Conservation (phyloP, 1,139 yeast species). For the Lodderomyces pseudojiufengensis region DNA sequence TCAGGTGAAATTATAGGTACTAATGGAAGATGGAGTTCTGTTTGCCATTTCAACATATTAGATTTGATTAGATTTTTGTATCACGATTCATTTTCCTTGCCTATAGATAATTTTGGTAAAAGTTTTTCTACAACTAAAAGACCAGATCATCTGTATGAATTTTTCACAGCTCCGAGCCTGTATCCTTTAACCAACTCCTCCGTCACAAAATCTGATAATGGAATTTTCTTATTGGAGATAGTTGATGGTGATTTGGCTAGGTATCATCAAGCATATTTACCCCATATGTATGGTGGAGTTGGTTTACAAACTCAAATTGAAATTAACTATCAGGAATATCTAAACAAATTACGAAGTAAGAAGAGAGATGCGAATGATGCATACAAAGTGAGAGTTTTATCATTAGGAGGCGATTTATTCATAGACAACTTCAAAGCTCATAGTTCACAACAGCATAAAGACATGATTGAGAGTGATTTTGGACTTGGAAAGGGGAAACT, state of each 20-base stretch:
- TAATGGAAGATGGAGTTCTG: conserved; percentile 50
- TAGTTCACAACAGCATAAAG: conserved; percentile 14
- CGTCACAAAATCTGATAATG: conserved; percentile 52
- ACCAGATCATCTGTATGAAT: conserved; percentile 19
- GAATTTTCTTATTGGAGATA: conserved; percentile 70
- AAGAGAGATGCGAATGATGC: conserved; percentile 30
- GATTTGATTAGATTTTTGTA: conserved; percentile 74
- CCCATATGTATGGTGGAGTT: conserved; percentile 50
- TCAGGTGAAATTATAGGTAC: conserved; percentile 41
- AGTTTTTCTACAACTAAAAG: conserved; percentile 21
- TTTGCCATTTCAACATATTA: conserved; percentile 80
- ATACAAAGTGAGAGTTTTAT: conserved; percentile 47
- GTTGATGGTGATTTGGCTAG: conserved; percentile 63
- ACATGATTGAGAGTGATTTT: conserved; percentile 38
- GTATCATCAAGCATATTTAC: conserved; percentile 57
- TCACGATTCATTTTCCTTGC: conserved; percentile 77
- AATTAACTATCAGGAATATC: conserved; percentile 37
- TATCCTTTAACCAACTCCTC: conserved; percentile 38
- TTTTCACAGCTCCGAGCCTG: conserved; percentile 23
- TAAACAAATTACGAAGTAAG: conserved; percentile 38
- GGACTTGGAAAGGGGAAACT: conserved; percentile 33
- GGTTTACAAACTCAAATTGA: conserved; percentile 55
- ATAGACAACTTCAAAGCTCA: conserved; percentile 29
- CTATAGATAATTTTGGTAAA: conserved; percentile 51
- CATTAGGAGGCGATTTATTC: conserved; percentile 38